phyloP scores from a whole-genome alignment of 2,329 filamentous ascomycete species.

The Monilinia laxa region DNA sequence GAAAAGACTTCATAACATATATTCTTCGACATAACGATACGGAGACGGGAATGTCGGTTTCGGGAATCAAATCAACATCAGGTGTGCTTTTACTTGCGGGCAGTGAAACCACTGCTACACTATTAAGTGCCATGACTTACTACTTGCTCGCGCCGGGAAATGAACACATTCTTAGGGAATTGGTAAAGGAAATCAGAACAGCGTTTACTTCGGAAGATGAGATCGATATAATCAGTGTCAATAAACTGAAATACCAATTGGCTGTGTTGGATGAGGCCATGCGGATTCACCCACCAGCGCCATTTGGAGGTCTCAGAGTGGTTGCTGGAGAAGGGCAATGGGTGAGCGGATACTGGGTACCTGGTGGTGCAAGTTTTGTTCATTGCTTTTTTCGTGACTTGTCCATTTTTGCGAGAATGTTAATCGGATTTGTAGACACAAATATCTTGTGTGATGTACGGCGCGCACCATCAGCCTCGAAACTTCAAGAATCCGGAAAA shows the following conservation, averaged over 20 bases:
- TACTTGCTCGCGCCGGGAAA: slow-evolving; percentile 39
- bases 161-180: slow-evolving; percentile 31
- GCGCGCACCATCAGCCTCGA: neutral
- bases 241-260: slow-evolving; percentile 15
- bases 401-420: neutral
- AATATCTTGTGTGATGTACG: neutral
- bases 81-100: slow-evolving; percentile 25
- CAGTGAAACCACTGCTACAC: slow-evolving; percentile 27
- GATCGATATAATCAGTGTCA: slow-evolving; percentile 40
- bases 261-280: slow-evolving; percentile 20
- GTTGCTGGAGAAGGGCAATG: slow-evolving; percentile 8
- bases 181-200: slow-evolving; percentile 45
- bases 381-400: neutral
- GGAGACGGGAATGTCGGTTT: slow-evolving; percentile 28
- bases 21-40: slow-evolving; percentile 29
- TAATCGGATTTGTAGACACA: slow-evolving; percentile 20
- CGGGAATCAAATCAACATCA: slow-evolving; percentile 23
- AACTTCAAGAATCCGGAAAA: slow-evolving; percentile 26
- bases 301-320: slow-evolving; percentile 2
- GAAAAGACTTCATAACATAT: slow-evolving; percentile 41
- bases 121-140: slow-evolving; percentile 27
- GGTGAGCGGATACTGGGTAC: slow-evolving; percentile 21
- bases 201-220: slow-evolving; percentile 43
- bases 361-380: slow-evolving; percentile 15
- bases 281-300: slow-evolving; percentile 21